These are phyloP conservation scores for Colletotrichum gigasporum DNA, from an alignment of 2,329 filamentous ascomycete species.

Conservation along the genomic window DNA sequence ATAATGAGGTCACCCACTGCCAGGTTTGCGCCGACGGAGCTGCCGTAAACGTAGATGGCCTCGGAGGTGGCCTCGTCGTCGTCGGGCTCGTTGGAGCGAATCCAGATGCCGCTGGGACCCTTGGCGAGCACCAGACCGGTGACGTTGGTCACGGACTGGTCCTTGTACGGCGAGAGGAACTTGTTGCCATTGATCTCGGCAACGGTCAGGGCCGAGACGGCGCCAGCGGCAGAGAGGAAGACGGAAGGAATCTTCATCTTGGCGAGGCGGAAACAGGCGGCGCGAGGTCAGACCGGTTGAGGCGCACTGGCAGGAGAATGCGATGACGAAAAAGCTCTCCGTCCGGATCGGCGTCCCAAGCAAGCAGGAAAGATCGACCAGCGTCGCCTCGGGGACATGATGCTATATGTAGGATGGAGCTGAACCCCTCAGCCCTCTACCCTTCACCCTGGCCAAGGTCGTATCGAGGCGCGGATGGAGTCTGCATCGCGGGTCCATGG, in stretches of 20 bases:
- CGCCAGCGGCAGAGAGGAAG: constrained; percentile 39
- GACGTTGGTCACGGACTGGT: constrained; percentile 65
- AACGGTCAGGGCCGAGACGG: constrained; percentile 56
- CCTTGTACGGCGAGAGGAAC: constrained; percentile 69
- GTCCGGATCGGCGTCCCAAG: constrained; percentile 18
- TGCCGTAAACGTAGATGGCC: constrained; percentile 72
- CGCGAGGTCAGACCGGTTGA: neutral
- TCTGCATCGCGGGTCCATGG: constrained; percentile 15
- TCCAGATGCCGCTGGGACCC: constrained; percentile 68
- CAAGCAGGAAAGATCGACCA: constrained; percentile 5
- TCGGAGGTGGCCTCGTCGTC: constrained; percentile 67
- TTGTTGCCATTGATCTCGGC: constrained; percentile 72
- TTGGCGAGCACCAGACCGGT: constrained; percentile 73
- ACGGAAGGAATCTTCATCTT: constrained; percentile 44
- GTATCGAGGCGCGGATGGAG: constrained; percentile 1
- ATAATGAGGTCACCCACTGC: constrained; percentile 71
- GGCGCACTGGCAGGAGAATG: neutral
- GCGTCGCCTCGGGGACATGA: neutral
- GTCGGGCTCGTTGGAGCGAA: constrained; percentile 68
- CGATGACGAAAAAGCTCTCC: constrained; percentile 7
- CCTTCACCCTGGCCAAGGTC: neutral
- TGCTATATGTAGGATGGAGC: constrained; percentile 14
- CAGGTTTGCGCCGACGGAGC: constrained; percentile 58
- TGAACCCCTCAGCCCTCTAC: constrained; percentile 8
- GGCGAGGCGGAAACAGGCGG: neutral